Conservation (phyloP, 2,329 filamentous ascomycete genomes). For the Monilinia fructicola region DNA sequence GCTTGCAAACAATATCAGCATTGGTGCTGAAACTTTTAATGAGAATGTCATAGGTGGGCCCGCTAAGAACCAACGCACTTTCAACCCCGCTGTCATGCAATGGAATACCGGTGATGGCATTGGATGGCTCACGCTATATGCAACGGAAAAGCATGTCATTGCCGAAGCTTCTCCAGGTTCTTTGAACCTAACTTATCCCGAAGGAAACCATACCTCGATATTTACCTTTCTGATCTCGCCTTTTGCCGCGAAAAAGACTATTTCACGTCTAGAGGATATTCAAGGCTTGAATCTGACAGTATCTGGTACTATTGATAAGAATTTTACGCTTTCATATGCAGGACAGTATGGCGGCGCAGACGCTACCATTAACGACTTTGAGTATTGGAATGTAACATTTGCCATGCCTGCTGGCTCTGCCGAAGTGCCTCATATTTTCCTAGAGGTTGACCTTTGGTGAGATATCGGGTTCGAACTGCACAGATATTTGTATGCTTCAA, state of each 20-base stretch:
- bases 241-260: conserved; percentile 46
- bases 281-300: conserved; percentile 49
- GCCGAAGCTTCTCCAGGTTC: conserved; percentile 45
- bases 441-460: conserved; percentile 10
- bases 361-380: conserved; percentile 15
- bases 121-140: conserved; percentile 37
- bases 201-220: conserved; percentile 49
- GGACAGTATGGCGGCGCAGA: conserved; percentile 7
- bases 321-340: conserved; percentile 9
- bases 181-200: conserved; percentile 55
- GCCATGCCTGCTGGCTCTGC: conserved; percentile 1
- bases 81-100: conserved; percentile 60
- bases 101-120: conserved; percentile 50
- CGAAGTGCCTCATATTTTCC: background rate
- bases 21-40: conserved; percentile 59
- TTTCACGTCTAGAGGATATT: conserved; percentile 50
- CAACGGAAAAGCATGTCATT: conserved; percentile 45
- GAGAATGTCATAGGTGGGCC: conserved; percentile 57
- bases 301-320: conserved; percentile 30
- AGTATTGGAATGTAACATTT: conserved; percentile 16
- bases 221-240: conserved; percentile 54
- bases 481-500: conserved; percentile 1
- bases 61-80: conserved; percentile 50
- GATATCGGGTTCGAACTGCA: background rate
- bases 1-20: conserved; percentile 56